Base-by-base conservation (phyloP, 2,329 filamentous ascomycete genomes). In the Fusarium mangiferae region DNA sequence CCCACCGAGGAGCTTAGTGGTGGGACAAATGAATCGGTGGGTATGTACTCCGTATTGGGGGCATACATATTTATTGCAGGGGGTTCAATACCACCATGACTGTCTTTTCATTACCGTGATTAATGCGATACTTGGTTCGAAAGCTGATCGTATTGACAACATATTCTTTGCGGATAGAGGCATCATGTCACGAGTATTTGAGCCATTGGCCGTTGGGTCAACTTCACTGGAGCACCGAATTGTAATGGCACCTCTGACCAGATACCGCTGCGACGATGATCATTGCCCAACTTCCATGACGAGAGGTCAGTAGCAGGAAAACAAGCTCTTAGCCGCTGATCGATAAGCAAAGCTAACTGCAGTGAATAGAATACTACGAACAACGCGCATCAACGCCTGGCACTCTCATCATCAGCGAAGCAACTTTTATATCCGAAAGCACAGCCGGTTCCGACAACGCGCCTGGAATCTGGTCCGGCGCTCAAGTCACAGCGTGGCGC, bases 131-230 rank as follows among this genome's bases (percentile, higher is more conserved):
- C n/a, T 17, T 28, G 13, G 1, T 15, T 22, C 8, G n/a, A 2
- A 11, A 36, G 5, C 18, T 38, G 18, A 11, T 13, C 0, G 0
- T 8, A 17, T 38, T 2, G 10, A 14, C 0, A 17, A 6, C 5
- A 12, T 1, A 17, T 38, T 38, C 18, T 54, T 20, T 38, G 18
- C 17, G n/a, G 9, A 26, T 5, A 12, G n/a, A 38, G 13, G 17
- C 14, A 28, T 22, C 24, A 54, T 54, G 51, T n/a, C 51, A 2
- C 51, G 18, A 54, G 35, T 54, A 10, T 54, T 54, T 54, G 20
- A 54, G 7, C 24, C 51, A 38, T 18, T 54, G 51, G 20, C 51
- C 24, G 7, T 39, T 17, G 51, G 51, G 24, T 28, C 51, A n/a
- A 54, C 51, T 12, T 5, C 35, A 0, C 35, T 54, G 18, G 51